Conservation (phyloP, 331 rosid species). For the Malus hybrid region DNA sequence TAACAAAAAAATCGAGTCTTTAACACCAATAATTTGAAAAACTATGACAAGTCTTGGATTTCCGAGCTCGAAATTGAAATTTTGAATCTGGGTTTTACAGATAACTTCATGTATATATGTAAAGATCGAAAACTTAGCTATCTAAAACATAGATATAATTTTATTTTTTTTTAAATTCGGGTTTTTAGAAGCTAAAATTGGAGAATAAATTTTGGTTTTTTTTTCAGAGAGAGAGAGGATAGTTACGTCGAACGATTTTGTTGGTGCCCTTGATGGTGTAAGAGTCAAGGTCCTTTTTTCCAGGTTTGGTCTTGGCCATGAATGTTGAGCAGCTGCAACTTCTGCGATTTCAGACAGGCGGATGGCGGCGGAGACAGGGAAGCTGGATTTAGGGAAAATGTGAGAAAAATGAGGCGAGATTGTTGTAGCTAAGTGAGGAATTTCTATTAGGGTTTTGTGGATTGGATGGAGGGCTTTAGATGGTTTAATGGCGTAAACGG, state of each 20-base stretch:
- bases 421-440: background rate
- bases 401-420: slow-evolving; percentile 4
- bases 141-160: background rate
- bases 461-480: slow-evolving; percentile 3
- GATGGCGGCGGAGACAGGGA: background rate
- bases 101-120: background rate
- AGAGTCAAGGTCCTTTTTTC: slow-evolving; percentile 51
- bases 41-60: background rate
- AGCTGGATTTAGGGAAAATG: slow-evolving; percentile 10
- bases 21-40: background rate
- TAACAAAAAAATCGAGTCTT: background rate
- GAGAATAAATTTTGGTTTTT: slow-evolving; percentile 14
- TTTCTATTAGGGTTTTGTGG: slow-evolving; percentile 1
- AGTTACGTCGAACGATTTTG: slow-evolving; percentile 41
- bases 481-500: slow-evolving; percentile 3
- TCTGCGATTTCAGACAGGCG: background rate
- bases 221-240: slow-evolving; percentile 3
- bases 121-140: background rate
- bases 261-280: slow-evolving; percentile 53
- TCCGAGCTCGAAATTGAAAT: background rate
- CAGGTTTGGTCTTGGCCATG: slow-evolving; percentile 62
- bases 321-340: slow-evolving; percentile 7
- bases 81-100: background rate
- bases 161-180: background rate
- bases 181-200: slow-evolving; percentile 7